Evolutionary conservation across 2,329 filamentous ascomycete species (phyloP), one percentile per base, ranked within the genome.

Genomic region (Colletotrichum sp.): DNA sequence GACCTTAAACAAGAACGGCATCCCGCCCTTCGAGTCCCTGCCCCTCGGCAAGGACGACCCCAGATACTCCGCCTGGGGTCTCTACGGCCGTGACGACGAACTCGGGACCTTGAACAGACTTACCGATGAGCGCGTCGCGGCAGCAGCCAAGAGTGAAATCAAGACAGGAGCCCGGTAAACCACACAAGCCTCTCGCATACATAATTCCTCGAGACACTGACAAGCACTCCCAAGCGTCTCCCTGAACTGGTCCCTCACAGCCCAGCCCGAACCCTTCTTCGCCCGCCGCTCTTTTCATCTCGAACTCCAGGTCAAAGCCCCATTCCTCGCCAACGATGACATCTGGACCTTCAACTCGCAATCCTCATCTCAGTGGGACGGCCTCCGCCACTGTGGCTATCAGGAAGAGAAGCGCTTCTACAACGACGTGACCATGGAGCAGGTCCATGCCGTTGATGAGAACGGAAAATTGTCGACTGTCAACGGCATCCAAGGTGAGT

Each of bases 31-130:
- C 80, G 85, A 87, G 16, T 85, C 84, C 32, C 85, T 90, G 0
- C 89, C 89, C 1, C 79, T 90, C 28, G 83, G 87, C 68, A 83
- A 87, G 77, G 83, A 80, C 18, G 87, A 89, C 67, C 89, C 89
- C n/a, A 84, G 84, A 36, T 80, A 78, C 74, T 83, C 81, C 49
- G 87, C 88, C 18, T 89, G 87, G 87, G 86, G 85, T 8, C 85
- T 91, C 6, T 92, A 91, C 80, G 91, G 91, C 65, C 83, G 87
- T 65, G 80, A 88, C 69, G 92, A 93, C 80, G 85, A 92, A 82
- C 85, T 93, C 3, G 92, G 92, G 12, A 90, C 89, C 28, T 81
- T 93, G 24, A 93, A 93, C 81, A 87, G 91, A 32, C 86, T 93
- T 16, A 92, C 90, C 0, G 86, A 91, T 68, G 85, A 88, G 71